These are phyloP conservation scores for Ophiostoma fasciatum DNA, from an alignment of 2,329 filamentous ascomycete genomes.

Conservation along the genomic window DNA sequence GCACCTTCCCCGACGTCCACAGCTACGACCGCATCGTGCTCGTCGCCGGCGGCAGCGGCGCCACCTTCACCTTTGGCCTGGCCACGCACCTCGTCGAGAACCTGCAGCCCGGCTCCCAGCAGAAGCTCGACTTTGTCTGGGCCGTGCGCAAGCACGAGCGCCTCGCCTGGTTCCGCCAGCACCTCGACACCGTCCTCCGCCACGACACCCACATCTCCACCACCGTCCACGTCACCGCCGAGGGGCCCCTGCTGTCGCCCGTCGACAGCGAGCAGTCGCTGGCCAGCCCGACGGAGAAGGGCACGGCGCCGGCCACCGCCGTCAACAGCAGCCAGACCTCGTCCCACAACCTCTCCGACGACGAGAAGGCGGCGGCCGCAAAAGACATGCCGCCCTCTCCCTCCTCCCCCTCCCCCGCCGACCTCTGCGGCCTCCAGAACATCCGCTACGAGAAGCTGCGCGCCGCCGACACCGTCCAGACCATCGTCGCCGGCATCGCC, in stretches of 20 bases:
- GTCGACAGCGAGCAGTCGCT: neutral
- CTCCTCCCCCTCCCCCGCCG: no score
- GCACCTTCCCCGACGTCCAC: slow-evolving; percentile 2
- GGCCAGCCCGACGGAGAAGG: neutral
- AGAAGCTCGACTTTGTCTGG: slow-evolving; percentile 10
- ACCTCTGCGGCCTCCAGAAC: neutral
- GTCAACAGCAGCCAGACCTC: no score
- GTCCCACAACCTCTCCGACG: no score
- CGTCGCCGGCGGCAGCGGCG: slow-evolving; percentile 10
- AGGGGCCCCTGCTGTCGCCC: neutral
- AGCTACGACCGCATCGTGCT: slow-evolving; percentile 7
- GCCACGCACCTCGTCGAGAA: slow-evolving; percentile 5
- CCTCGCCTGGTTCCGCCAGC: slow-evolving; percentile 5
- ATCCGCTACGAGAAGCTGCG: slow-evolving; percentile 3
- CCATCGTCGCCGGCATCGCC: neutral
- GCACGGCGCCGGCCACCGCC: no score
- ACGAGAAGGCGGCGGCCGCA: no score
- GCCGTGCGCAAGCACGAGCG: slow-evolving; percentile 3
- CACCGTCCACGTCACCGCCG: slow-evolving; percentile 6
- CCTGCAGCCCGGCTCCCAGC: neutral
- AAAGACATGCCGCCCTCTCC: no score
- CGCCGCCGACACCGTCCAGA: neutral
- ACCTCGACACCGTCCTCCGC: neutral
- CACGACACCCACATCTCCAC: neutral
- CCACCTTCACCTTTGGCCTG: slow-evolving; percentile 9